Evolutionary conservation across 2,329 filamentous ascomycete species (phyloP).

Genomic region (Endocalyx cinctus): DNA sequence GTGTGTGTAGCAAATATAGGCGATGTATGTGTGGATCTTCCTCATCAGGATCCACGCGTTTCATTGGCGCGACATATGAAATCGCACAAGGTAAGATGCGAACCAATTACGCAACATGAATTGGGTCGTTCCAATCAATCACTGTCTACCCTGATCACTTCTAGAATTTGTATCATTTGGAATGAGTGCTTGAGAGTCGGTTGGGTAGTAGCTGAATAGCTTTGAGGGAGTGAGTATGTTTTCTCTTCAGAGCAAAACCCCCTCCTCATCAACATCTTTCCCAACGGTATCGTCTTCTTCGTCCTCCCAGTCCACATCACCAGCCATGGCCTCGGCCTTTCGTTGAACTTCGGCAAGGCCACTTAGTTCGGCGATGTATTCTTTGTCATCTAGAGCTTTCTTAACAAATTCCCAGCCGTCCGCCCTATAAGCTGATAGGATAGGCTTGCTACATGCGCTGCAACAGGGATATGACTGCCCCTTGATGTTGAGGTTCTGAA

Average conservation of each 20-base stretch:
- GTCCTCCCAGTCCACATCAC: conserved; percentile 29
- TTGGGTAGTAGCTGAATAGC: too few relatives aligned
- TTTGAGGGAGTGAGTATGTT: too few relatives aligned
- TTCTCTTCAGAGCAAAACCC: conserved; percentile 26
- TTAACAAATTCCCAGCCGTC: conserved; percentile 76
- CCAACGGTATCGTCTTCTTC: conserved; percentile 23
- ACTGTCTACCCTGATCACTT: conserved; percentile 19
- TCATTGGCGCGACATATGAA: too few relatives aligned
- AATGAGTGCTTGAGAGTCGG: conserved; percentile 15
- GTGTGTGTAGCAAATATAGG: too few relatives aligned
- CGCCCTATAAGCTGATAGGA: conserved; percentile 62
- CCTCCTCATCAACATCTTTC: conserved; percentile 28
- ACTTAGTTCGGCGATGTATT: conserved; percentile 70
- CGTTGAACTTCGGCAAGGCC: conserved; percentile 29
- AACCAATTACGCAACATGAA: too few relatives aligned
- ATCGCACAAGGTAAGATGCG: too few relatives aligned
- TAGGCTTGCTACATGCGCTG: conserved; percentile 70
- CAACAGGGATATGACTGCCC: conserved; percentile 76
- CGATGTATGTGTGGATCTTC: too few relatives aligned
- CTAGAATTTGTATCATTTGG: conserved; percentile 21
- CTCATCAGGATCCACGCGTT: too few relatives aligned
- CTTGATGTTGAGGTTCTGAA: conserved; percentile 68
- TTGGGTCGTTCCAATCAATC: conserved; percentile 16
- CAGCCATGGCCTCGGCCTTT: conserved; percentile 23
- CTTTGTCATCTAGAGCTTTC: conserved; percentile 66